Evolutionary conservation across 345 rosid species (phyloP).

Genomic region (Erodium maritimum): DNA sequence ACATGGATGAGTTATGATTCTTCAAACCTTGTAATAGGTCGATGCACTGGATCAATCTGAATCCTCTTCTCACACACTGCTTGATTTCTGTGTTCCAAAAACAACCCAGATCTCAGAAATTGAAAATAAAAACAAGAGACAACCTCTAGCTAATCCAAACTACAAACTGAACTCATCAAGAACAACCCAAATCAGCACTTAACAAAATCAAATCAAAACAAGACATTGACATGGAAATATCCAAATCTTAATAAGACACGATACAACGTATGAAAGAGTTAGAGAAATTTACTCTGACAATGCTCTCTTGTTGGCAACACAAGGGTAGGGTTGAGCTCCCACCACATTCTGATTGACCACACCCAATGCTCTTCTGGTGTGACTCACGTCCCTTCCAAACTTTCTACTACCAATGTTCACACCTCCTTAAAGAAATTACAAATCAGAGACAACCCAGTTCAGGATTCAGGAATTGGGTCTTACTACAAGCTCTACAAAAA

Average conservation of each 20-base stretch:
- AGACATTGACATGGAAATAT: no score
- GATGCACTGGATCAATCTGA: conserved; percentile 16
- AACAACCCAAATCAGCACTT: background rate
- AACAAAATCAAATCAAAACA: no score
- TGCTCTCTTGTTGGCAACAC: conserved; percentile 51
- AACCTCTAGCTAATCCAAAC: no score
- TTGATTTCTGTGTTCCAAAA: conserved; percentile 19
- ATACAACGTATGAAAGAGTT: no score
- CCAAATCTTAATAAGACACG: background rate
- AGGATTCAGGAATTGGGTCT: conserved; percentile 5
- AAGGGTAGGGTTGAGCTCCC: conserved; percentile 36
- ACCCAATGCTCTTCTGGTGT: conserved; percentile 56
- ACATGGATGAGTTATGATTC: conserved; percentile 1
- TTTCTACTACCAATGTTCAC: conserved; percentile 19
- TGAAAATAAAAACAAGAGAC: no score
- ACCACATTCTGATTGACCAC: conserved; percentile 44
- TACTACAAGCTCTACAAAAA: no score
- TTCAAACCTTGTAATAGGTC: conserved; percentile 50
- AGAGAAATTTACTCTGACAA: conserved; percentile 24
- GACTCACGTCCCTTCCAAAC: conserved; percentile 36
- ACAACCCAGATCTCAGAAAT: background rate
- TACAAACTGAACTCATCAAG: background rate
- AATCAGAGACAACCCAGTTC: background rate
- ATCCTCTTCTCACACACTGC: conserved; percentile 22
- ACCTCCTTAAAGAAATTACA: conserved; percentile 7